Conservation (phyloP, 2,329 filamentous ascomycete genomes). For the Colletotrichum truncatum region DNA sequence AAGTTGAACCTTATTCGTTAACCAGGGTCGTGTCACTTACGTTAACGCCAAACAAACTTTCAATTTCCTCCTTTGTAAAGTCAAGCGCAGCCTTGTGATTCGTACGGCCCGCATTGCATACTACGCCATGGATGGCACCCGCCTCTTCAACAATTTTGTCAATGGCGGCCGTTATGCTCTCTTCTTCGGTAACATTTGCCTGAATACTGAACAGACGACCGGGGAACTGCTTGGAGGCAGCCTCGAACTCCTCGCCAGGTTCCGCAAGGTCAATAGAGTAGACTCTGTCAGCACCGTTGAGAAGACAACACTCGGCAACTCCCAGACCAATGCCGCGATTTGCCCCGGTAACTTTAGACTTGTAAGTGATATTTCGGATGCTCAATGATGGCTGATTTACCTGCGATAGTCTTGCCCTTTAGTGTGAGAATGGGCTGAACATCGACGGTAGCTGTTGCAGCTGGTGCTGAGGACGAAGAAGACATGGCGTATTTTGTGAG, state of each 20-base stretch:
- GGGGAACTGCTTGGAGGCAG: slow-evolving; percentile 40
- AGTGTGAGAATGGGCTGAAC: slow-evolving; percentile 36
- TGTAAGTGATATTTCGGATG: no score
- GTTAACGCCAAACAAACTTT: slow-evolving; percentile 38
- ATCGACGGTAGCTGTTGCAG: not conserved
- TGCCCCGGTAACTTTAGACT: slow-evolving; percentile 46
- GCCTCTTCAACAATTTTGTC: slow-evolving; percentile 53
- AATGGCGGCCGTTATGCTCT: slow-evolving; percentile 51
- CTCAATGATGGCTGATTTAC: slow-evolving; percentile 34
- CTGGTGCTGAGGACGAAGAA: not conserved
- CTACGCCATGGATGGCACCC: slow-evolving; percentile 57
- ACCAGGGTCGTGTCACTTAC: not conserved
- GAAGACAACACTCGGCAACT: slow-evolving; percentile 57
- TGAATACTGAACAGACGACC: slow-evolving; percentile 48
- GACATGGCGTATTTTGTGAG: not conserved
- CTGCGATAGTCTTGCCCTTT: slow-evolving; percentile 48
- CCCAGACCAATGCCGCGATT: slow-evolving; percentile 56
- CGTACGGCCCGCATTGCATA: slow-evolving; percentile 59
- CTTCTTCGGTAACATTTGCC: slow-evolving; percentile 57
- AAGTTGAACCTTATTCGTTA: fast-evolving
- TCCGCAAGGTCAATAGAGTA: slow-evolving; percentile 44
- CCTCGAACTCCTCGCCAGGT: slow-evolving; percentile 35
- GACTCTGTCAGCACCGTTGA: slow-evolving; percentile 50
- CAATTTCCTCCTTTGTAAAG: slow-evolving; percentile 39
- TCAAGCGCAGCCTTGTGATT: slow-evolving; percentile 62